Conservation (phyloP, 1,284 basidiomycete species). For the Marasmius oreades region DNA sequence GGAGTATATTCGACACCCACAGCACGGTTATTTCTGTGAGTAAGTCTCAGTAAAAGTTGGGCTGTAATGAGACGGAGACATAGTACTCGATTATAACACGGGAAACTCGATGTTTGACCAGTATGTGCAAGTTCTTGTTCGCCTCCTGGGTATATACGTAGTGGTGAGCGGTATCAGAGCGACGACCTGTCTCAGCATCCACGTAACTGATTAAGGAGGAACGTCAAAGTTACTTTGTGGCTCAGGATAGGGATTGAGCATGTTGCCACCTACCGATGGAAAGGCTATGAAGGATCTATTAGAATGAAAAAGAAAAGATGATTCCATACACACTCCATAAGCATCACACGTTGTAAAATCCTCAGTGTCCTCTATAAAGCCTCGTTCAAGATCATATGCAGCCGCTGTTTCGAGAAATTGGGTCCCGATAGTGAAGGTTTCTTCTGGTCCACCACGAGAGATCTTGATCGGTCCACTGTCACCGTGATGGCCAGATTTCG, state of each 20-base stretch:
- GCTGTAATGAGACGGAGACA: neutral
- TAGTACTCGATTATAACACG: constrained; percentile 47
- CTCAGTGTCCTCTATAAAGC: constrained; percentile 39
- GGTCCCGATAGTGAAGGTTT: constrained; percentile 30
- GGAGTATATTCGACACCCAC: constrained; percentile 53
- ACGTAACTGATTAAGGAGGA: constrained; percentile 40
- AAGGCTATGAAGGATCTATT: too few relatives aligned
- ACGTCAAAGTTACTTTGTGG: neutral
- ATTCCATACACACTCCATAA: constrained; percentile 37
- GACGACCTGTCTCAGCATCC: constrained; percentile 44
- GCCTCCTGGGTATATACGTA: constrained; percentile 51
- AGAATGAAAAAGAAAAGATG: too few relatives aligned
- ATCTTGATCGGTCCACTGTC: constrained; percentile 50
- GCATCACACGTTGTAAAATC: constrained; percentile 35
- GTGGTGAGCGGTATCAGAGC: constrained; percentile 55
- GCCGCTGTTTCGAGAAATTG: constrained; percentile 43
- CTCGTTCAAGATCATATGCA: constrained; percentile 40
- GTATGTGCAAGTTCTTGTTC: constrained; percentile 38
- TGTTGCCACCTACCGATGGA: too few relatives aligned
- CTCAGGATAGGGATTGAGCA: too few relatives aligned
- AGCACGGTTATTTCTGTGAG: constrained; percentile 42
- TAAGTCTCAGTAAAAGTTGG: constrained; percentile 14
- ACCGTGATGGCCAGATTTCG: constrained; percentile 37
- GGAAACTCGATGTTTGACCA: constrained; percentile 37
- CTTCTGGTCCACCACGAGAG: constrained; percentile 32